Evolutionary conservation across 768 basidiomycete genomes (phyloP), one percentile per base, ranked within the genome.

Genomic region (Agaricus sinodeliciosus): DNA sequence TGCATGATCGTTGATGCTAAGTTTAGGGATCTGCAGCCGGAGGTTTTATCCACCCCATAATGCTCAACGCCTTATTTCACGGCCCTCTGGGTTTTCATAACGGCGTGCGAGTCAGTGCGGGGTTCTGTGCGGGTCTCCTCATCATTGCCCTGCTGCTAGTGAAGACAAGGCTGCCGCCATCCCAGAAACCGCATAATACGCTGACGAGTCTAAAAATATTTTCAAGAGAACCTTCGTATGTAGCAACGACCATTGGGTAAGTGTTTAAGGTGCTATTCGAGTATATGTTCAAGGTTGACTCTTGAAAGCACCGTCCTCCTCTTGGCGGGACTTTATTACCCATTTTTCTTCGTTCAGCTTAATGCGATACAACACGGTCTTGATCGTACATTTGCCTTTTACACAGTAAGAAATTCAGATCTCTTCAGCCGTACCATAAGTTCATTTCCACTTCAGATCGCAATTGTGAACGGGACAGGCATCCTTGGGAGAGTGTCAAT

Each of bases 11-110:
- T 0, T 1, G 8, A 40, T n/a, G 7, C 15, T 40, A 16, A 15
- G 12, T 47, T 31, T 34, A 75, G 72, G 73, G 74, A 5, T 72
- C 81, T n/a, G 80, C 77, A 15, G 61, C 82, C 12, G 84, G 85
- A 2, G 82, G 80, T 9, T 71, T 79, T 19, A 59, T 85, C 8
- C 81, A 83, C 53, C 80, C 82, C 2, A 81, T 84, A 58, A 74
- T 84, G 69, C 67, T 87, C 18, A 85, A 87, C 60, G 69, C 74
- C 36, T 64, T 72, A 54, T 74, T 77, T 53, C 65, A 76, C 51
- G 72, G 74, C 3, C 58, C 57, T 2, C 67, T 75, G 13, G 80
- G 84, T 3, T 69, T 82, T 74, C 81, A 67, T n/a, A 68, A 70
- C 28, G 76, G 76, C 27, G 76, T 77, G n/a, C 72, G 73, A 15